Evolutionary conservation across 2,329 filamentous ascomycete genomes (phyloP).

Genomic region (Colletotrichum cereale): DNA sequence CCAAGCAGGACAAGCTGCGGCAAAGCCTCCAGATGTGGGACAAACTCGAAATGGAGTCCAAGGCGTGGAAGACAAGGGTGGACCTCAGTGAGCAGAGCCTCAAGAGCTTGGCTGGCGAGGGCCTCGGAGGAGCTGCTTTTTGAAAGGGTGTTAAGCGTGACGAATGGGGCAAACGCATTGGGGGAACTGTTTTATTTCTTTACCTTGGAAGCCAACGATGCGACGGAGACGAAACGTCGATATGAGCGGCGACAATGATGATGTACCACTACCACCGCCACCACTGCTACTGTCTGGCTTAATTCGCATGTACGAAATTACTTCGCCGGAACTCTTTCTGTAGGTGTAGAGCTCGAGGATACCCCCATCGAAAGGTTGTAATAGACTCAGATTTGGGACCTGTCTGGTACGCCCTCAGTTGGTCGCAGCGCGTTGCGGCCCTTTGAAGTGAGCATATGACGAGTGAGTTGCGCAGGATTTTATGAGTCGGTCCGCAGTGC

Average conservation of each 20-base stretch:
- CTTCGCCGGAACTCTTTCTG: not conserved
- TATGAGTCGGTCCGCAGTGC: not conserved
- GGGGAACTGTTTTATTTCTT: not conserved
- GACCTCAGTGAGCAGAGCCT: constrained; percentile 69
- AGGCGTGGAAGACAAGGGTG: constrained; percentile 66
- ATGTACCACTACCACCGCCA: constrained; percentile 22
- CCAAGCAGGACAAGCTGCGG: constrained; percentile 67
- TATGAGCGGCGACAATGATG: constrained; percentile 6
- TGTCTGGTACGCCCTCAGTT: not conserved
- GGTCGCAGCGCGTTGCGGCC: not conserved
- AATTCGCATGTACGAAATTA: constrained; percentile 17
- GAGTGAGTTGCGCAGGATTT: not conserved
- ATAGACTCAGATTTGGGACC: constrained; percentile 5
- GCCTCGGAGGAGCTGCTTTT: constrained; percentile 67
- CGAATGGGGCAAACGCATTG: not conserved
- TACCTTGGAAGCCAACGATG: not conserved
- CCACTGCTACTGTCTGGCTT: not conserved
- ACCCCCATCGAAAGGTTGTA: constrained; percentile 15
- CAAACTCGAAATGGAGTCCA: constrained; percentile 65
- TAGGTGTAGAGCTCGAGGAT: constrained; percentile 19
- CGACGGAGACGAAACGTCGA: not conserved
- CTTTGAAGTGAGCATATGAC: not conserved
- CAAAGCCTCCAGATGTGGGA: constrained; percentile 67
- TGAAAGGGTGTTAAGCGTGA: constrained; percentile 44
- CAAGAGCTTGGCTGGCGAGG: constrained; percentile 68